Base-by-base conservation (phyloP, 441 rosid genomes). In the Corymbia calophylla region DNA sequence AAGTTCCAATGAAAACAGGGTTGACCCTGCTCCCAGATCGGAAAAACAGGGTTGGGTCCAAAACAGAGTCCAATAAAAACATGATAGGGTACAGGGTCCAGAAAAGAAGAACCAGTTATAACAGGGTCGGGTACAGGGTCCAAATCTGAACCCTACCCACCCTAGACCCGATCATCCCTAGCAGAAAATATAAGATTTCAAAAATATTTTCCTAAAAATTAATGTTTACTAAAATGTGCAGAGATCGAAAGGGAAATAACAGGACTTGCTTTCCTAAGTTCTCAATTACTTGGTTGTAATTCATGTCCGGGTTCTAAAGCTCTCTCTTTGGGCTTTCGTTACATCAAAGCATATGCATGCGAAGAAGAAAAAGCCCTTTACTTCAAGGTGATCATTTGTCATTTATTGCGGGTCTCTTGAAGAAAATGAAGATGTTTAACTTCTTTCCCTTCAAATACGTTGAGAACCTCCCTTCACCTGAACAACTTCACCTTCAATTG, bases 121-220 rank as follows among this genome's bases (percentile, higher is more conserved):
- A n/a, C n/a, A n/a, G n/a, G n/a, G n/a, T n/a, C n/a, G n/a, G n/a
- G n/a, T n/a, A n/a, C n/a, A n/a, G n/a, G n/a, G n/a, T n/a, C n/a
- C n/a, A n/a, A n/a, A n/a, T n/a, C n/a, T n/a, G n/a, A n/a, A n/a
- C n/a, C n/a, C n/a, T n/a, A n/a, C n/a, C n/a, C n/a, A n/a, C n/a
- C n/a, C n/a, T n/a, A n/a, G n/a, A n/a, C n/a, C n/a, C n/a, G n/a
- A n/a, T n/a, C n/a, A n/a, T n/a, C n/a, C n/a, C n/a, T n/a, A n/a
- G n/a, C n/a, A 25, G 15, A 60, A 29, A 64, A 64, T 7, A 1
- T 15, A n/a, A n/a, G 21, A 16, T 66, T 66, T 66, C 3, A 0
- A n/a, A 66, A 66, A 66, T 7, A 15, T 66, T n/a, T n/a, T 0
- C 0, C 0, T 0, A 29, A 66, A 64, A n/a, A 15, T 15, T n/a